Evolutionary conservation across 768 basidiomycete species (phyloP), one percentile per base, ranked within the genome.

Genomic region (Tubosaeta sp.): DNA sequence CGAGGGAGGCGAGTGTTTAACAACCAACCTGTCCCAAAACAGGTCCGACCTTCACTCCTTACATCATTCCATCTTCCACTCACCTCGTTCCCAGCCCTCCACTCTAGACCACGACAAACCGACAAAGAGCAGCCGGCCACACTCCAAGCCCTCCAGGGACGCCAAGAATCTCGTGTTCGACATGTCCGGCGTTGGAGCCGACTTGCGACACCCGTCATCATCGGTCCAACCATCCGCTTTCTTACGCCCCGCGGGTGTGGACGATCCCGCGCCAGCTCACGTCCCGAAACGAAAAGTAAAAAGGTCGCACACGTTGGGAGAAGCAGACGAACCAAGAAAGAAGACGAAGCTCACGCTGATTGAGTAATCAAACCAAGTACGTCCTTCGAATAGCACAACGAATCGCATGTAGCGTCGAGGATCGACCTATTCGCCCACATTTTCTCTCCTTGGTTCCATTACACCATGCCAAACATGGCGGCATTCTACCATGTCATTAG

Each of bases 1-100:
- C 72, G 72, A 61, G 84, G 84, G 35, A 74, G 83, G 46, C 75
- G 84, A 48, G 71, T 67, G 11, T 85, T 83, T 56, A 65, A 69
- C 56, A 77, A 78, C 51, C 68, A n/a, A n/a, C n/a, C n/a, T n/a
- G n/a, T 77, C 17, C 62, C 54, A 50, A 60, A 54, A 41, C 37
- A 59, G 59, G 67, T 63, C 57, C 51, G 61, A 50, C 58, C 47
- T 55, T 57, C 43, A 22, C 16, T 51, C 55, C 35, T 57, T 58
- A 45, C 59, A 56, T 56, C 61, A 64, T 53, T 16, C 4, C 48
- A 51, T 33, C 51, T n/a, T 43, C 5, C 58, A 9, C 55, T 57
- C n/a, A 39, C 53, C 51, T 51, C 54, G 35, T 62, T 57, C 13
- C 27, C 53, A 64, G 63, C 43, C 55, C 57, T 57, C 63, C 42